Percentiles rank a stretch among this genome's conserved stretches.
Evolutionary conservation across 306 rosid genomes (phyloP).

Genomic region (Styphnolobium japonicum): DNA sequence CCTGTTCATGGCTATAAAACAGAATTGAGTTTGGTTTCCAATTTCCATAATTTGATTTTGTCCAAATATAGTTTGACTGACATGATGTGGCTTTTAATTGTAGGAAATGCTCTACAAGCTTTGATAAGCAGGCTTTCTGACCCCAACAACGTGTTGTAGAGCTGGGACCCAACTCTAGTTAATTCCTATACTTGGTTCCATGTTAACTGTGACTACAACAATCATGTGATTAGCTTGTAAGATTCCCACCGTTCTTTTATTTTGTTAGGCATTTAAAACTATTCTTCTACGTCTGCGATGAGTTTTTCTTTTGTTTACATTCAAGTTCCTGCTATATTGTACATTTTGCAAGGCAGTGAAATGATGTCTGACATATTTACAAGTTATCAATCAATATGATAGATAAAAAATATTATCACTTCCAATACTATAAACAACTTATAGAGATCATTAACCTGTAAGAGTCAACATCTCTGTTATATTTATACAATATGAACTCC

Average conservation of each 20-base stretch:
- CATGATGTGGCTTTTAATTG: conserved; percentile 2
- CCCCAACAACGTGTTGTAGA: conserved; percentile 78
- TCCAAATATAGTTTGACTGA: not conserved
- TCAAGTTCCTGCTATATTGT: no score
- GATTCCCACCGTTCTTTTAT: not conserved
- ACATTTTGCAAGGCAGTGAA: no score
- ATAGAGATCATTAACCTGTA: conserved; percentile 52
- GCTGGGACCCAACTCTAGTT: conserved; percentile 99
- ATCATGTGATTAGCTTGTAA: conserved; percentile 69
- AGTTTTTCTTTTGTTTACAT: no score
- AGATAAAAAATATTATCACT: no score
- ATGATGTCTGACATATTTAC: no score
- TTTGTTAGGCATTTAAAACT: no score
- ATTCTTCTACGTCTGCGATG: no score
- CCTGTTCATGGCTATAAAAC: not conserved
- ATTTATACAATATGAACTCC: conserved; percentile 91
- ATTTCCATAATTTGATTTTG: conserved; percentile 12
- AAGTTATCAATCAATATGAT: no score
- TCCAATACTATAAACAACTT: conserved; percentile 4
- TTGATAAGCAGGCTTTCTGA: conserved; percentile 67
- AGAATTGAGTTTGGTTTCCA: not conserved
- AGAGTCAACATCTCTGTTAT: conserved; percentile 96
- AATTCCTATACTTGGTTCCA: conserved; percentile 36
- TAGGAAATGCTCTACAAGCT: conserved; percentile 88
- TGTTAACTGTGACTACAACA: conserved; percentile 58